Conservation (phyloP, 2,329 filamentous ascomycete species). For the Pyrenochaeta sp. region DNA sequence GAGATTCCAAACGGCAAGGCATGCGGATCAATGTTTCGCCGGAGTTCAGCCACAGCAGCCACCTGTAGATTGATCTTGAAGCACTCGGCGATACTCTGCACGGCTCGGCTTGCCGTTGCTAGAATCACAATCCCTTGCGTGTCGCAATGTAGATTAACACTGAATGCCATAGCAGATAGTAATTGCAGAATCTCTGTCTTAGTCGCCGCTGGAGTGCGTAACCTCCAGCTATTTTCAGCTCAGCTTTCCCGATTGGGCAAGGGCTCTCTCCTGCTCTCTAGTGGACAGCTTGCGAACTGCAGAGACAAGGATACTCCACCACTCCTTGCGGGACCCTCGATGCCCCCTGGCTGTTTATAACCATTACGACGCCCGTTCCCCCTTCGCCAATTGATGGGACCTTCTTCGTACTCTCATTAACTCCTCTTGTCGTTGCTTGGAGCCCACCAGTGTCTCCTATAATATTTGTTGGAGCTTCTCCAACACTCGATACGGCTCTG, state of each 20-base stretch:
- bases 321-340: constrained; percentile 24
- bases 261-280: constrained; percentile 11
- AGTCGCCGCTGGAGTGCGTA: not conserved
- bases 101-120: constrained; percentile 1
- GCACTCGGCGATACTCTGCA: constrained; percentile 15
- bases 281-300: constrained; percentile 40
- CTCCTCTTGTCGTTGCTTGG: constrained; percentile 16
- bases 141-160: not conserved
- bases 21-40: constrained; percentile 12
- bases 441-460: constrained; percentile 8
- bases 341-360: constrained; percentile 34
- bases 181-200: not conserved
- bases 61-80: constrained; percentile 8
- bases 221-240: constrained; percentile 30
- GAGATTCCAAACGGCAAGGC: constrained; percentile 13
- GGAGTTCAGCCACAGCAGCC: constrained; percentile 17
- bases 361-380: constrained; percentile 31
- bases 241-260: constrained; percentile 31
- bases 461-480: constrained; percentile 17
- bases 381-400: constrained; percentile 30
- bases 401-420: constrained; percentile 49
- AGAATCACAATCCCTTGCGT: not conserved
- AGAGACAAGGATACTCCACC: constrained; percentile 38
- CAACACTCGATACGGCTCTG: constrained; percentile 20
- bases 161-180: not conserved